These are phyloP conservation scores for Tirmania nivea DNA, from an alignment of 495 filamentous ascomycete species.

Conservation along the genomic window DNA sequence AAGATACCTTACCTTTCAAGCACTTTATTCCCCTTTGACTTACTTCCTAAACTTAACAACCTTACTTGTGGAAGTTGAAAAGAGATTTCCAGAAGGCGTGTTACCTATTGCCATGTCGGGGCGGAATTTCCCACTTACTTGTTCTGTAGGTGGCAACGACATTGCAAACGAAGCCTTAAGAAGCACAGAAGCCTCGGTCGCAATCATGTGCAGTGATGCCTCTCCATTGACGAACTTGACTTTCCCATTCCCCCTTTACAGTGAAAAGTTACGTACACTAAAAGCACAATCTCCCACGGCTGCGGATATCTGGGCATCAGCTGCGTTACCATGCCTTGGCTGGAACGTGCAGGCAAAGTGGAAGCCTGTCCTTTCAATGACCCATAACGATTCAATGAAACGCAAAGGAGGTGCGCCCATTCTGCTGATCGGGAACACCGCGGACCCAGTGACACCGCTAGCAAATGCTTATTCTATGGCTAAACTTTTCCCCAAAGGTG, in stretches of 20 bases:
- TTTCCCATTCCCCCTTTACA: slow-evolving; percentile 26
- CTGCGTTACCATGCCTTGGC: slow-evolving; percentile 34
- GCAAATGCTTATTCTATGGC: slow-evolving; percentile 29
- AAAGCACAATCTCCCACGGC: slow-evolving; percentile 26
- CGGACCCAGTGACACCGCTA: slow-evolving; percentile 36
- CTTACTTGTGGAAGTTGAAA: slow-evolving; percentile 31
- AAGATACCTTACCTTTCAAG: slow-evolving; percentile 24
- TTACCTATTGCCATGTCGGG: not conserved
- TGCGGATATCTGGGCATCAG: slow-evolving; percentile 36
- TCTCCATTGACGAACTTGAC: slow-evolving; percentile 20
- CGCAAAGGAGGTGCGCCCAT: slow-evolving; percentile 31
- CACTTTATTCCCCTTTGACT: slow-evolving; percentile 36
- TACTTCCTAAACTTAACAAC: slow-evolving; percentile 35
- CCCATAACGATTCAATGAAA: slow-evolving; percentile 1
- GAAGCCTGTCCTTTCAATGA: not conserved
- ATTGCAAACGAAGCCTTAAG: not conserved
- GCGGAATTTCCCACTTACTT: not conserved
- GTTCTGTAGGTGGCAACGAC: slow-evolving; percentile 16
- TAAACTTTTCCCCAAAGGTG: slow-evolving; percentile 23
- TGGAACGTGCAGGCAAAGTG: slow-evolving; percentile 35
- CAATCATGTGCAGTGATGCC: slow-evolving; percentile 43
- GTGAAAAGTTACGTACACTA: slow-evolving; percentile 25
- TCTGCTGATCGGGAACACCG: slow-evolving; percentile 32
- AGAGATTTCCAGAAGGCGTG: slow-evolving; percentile 25
- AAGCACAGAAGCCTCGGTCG: slow-evolving; percentile 24